A percentile compares a stretch with the other conserved stretches of the same genome.
These are phyloP conservation scores for Metarhizium robertsii DNA, from an alignment of 2,329 filamentous ascomycete species.

Conservation along the genomic window DNA sequence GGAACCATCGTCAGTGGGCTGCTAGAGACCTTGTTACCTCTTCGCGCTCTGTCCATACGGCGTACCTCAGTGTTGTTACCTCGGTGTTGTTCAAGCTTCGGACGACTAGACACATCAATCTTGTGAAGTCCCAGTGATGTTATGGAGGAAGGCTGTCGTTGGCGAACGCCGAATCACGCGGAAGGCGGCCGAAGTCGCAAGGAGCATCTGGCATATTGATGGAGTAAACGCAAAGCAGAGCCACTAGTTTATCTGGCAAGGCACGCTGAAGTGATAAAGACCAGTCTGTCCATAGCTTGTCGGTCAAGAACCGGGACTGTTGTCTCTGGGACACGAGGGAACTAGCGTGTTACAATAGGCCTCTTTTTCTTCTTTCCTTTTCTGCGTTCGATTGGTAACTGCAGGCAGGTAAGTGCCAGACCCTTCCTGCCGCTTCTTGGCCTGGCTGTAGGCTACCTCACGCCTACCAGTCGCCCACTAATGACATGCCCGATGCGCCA, in stretches of 20 bases:
- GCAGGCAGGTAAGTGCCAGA: not conserved
- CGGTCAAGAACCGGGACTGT: not conserved
- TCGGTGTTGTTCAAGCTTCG: no score
- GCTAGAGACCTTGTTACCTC: no score
- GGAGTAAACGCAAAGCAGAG: not conserved
- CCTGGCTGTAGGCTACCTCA: not conserved
- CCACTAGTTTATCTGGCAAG: not conserved
- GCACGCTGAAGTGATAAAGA: not conserved
- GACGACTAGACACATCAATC: not conserved
- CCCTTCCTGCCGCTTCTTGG: not conserved
- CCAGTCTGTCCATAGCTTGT: not conserved
- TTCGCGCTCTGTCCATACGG: no score
- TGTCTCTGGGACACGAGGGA: not conserved
- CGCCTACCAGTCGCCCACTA: not conserved
- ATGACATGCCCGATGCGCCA: not conserved
- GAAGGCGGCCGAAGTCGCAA: constrained; percentile 8
- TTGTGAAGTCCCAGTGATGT: no score
- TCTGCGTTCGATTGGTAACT: not conserved
- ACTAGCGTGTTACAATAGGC: not conserved
- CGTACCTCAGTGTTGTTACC: no score
- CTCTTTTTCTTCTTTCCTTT: not conserved
- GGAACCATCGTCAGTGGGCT: no score
- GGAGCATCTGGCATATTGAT: not conserved
- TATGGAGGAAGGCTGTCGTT: not conserved
- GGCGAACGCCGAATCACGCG: constrained; percentile 1